phyloP scores from a whole-genome alignment of 768 basidiomycete genomes.

The Megacollybia marginata region DNA sequence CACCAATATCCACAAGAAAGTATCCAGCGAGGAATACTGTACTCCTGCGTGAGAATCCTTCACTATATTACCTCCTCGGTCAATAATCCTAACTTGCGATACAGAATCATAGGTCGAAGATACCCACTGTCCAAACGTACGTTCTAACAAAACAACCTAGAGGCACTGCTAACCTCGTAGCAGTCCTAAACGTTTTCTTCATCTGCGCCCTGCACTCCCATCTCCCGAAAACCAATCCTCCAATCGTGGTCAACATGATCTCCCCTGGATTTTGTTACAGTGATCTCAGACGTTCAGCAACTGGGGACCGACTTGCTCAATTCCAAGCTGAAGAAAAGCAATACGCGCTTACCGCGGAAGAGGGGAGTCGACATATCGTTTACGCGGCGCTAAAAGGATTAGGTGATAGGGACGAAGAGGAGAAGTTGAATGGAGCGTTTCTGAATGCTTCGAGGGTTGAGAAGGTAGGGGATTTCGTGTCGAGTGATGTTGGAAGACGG shows the following conservation, averaged over 20 bases:
- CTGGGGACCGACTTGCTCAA: neutral
- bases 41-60: no score
- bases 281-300: slow-evolving; percentile 8
- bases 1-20: neutral
- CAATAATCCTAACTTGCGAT: no score
- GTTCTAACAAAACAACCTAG: neutral
- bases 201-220: slow-evolving; percentile 19
- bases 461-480: slow-evolving; percentile 24
- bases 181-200: slow-evolving; percentile 25
- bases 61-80: no score
- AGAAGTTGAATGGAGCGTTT: no score
- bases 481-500: slow-evolving; percentile 18
- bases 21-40: neutral
- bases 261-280: slow-evolving; percentile 25
- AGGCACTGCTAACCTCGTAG: neutral
- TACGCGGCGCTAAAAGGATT: no score
- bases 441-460: no score
- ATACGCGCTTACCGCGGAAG: slow-evolving; percentile 12
- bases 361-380: no score
- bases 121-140: neutral
- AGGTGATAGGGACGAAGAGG: no score
- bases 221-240: no score
- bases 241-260: no score
- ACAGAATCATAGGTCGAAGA: neutral
- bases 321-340: slow-evolving; percentile 3